phyloP scores from a whole-genome alignment of 441 rosid genomes.

The Brassica hybrid region DNA sequence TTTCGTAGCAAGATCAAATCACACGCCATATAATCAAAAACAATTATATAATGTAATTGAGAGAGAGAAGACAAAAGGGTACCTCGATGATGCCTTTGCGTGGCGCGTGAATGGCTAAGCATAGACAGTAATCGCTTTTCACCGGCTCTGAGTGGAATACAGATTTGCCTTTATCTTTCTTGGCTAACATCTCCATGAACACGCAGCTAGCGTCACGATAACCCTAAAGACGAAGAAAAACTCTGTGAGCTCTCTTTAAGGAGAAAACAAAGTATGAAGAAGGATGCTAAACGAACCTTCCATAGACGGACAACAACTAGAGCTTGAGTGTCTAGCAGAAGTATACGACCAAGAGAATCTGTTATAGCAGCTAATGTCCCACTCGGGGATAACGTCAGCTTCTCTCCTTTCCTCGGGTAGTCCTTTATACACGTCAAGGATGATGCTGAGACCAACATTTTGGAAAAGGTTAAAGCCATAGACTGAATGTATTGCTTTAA shows the following conservation, averaged over 20 bases:
- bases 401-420: conserved; percentile 95
- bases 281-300: conserved; percentile 66
- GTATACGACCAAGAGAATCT: conserved; percentile 97
- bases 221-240: conserved; percentile 54
- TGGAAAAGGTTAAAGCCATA: conserved; percentile 22
- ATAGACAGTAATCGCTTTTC: conserved; percentile 90
- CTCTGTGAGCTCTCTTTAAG: conserved; percentile 4
- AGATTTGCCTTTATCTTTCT: conserved; percentile 55
- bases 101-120: conserved; percentile 97
- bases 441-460: conserved; percentile 65
- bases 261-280: not conserved
- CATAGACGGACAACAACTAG: conserved; percentile 92
- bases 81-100: conserved; percentile 96
- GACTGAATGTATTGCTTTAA: not conserved
- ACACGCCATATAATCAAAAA: not conserved
- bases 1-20: not conserved
- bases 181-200: conserved; percentile 89
- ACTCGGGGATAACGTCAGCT: conserved; percentile 89
- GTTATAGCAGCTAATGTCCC: conserved; percentile 98
- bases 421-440: conserved; percentile 95
- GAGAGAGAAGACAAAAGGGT: conserved; percentile 9
- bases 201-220: conserved; percentile 97
- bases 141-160: conserved; percentile 58
- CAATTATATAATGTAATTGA: not conserved
- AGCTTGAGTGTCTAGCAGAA: conserved; percentile 93